These are phyloP conservation scores for Anisodus tanguticus DNA, from an alignment of 257 asterid genomes.

Conservation along the genomic window DNA sequence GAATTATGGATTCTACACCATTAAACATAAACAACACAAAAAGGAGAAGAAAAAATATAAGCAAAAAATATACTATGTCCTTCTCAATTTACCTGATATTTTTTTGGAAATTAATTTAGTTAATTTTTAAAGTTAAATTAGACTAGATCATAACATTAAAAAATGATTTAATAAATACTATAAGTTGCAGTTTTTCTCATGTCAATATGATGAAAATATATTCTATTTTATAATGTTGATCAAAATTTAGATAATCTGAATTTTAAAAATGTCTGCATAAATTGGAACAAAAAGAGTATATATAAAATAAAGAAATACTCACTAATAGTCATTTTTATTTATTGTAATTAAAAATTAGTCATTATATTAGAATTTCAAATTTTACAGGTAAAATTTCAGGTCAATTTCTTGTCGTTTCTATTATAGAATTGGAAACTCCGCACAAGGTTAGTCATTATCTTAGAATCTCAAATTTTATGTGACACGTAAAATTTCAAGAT, in stretches of 20 bases:
- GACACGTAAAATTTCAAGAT: too few species aligned
- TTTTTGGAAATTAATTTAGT: too few species aligned
- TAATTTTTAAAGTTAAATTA: too few species aligned
- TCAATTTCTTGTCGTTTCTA: too few species aligned
- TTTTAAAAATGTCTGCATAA: background rate
- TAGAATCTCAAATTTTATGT: too few species aligned
- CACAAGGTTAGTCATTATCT: too few species aligned
- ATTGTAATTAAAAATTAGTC: background rate
- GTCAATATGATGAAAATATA: too few species aligned
- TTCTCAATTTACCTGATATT: background rate
- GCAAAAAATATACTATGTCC: background rate
- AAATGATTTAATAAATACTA: too few species aligned
- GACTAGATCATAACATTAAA: too few species aligned
- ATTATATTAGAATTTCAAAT: background rate
- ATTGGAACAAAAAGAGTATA: background rate
- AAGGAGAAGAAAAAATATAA: background rate
- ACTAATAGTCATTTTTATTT: background rate
- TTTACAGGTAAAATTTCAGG: background rate
- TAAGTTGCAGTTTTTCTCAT: too few species aligned
- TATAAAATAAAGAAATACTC: background rate
- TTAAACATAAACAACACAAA: conserved; percentile 18
- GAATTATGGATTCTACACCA: conserved; percentile 34
- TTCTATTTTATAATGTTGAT: too few species aligned
- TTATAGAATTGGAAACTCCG: background rate
- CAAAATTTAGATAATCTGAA: background rate